Percentiles rank a stretch among this genome's conserved stretches.
These are phyloP conservation scores for Lepiota brunneoincarnata DNA, from an alignment of 768 basidiomycete genomes.

Conservation along the genomic window DNA sequence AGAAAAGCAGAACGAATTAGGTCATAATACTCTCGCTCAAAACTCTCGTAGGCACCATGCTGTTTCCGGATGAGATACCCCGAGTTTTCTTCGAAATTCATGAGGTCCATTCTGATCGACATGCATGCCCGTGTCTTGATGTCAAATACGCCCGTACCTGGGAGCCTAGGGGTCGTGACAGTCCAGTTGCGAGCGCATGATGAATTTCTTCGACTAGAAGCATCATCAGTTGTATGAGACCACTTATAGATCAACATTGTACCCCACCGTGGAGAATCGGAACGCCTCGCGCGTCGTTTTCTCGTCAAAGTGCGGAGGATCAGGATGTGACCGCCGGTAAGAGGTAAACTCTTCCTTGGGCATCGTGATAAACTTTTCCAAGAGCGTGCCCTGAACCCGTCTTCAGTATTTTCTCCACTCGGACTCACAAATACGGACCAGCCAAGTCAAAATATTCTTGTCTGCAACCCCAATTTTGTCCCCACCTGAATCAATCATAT, in stretches of 20 bases:
- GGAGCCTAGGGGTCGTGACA: constrained; percentile 76
- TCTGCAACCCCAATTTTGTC: constrained; percentile 37
- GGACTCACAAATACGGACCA: constrained; percentile 42
- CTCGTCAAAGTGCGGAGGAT: constrained; percentile 30
- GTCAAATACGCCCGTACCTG: constrained; percentile 92
- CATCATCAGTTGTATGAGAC: not conserved
- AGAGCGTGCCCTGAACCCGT: constrained; percentile 66
- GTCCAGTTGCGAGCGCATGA: constrained; percentile 96
- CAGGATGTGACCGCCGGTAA: constrained; percentile 38
- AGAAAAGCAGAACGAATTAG: constrained; percentile 91
- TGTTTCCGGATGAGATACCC: constrained; percentile 70
- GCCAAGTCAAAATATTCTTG: constrained; percentile 74
- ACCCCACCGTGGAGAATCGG: constrained; percentile 75
- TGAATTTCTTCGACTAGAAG: constrained; percentile 52
- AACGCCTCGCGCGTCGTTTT: constrained; percentile 64
- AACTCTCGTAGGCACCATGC: constrained; percentile 69
- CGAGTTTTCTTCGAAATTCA: constrained; percentile 82
- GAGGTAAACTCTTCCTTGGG: constrained; percentile 59
- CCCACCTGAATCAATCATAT: constrained; percentile 60
- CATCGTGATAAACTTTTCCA: constrained; percentile 86
- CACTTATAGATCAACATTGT: not conserved
- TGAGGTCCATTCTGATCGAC: constrained; percentile 78
- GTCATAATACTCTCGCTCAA: constrained; percentile 94
- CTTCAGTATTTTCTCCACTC: not conserved
- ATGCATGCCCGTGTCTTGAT: constrained; percentile 92